Percentiles rank a stretch among this genome's conserved stretches.
Evolutionary conservation across 164 flowering plant genomes (phyloP).

Genomic region (Houttuynia cordata): DNA sequence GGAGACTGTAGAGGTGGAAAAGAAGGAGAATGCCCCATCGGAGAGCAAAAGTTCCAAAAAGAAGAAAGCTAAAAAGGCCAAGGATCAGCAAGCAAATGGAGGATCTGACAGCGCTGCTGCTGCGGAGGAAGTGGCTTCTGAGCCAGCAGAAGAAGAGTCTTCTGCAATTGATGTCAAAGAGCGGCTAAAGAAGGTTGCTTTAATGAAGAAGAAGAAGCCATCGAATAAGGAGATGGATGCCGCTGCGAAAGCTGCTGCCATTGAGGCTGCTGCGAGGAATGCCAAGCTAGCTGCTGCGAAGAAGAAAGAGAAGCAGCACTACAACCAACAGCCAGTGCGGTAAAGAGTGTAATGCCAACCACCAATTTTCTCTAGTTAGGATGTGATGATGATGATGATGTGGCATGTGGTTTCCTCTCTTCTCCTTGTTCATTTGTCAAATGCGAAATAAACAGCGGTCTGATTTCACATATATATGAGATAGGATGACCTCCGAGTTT

Average conservation of each 20-base stretch:
- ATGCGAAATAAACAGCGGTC: constrained; percentile 8
- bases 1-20: constrained; percentile 30
- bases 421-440: constrained; percentile 7
- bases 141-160: constrained; percentile 28
- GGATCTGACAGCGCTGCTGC: constrained; percentile 20
- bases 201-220: constrained; percentile 69
- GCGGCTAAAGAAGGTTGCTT: constrained; percentile 58
- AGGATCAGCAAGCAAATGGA: constrained; percentile 25
- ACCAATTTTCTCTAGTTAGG: background rate
- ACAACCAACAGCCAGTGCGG: constrained; percentile 62
- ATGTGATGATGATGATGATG: background rate
- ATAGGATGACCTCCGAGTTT: constrained; percentile 3
- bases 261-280: constrained; percentile 69
- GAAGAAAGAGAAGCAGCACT: constrained; percentile 87
- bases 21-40: constrained; percentile 35
- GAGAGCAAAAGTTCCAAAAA: constrained; percentile 70
- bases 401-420: background rate
- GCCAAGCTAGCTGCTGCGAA: constrained; percentile 92
- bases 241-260: constrained; percentile 78
- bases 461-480: constrained; percentile 1
- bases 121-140: constrained; percentile 9
- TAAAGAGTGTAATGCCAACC: constrained; percentile 10
- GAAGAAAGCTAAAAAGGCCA: constrained; percentile 80
- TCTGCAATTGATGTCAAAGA: constrained; percentile 59
- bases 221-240: constrained; percentile 78